Percentiles rank a stretch among this genome's conserved stretches.
phyloP scores from a whole-genome alignment of 1,284 basidiomycete species.

The Tausonia pullulans region DNA sequence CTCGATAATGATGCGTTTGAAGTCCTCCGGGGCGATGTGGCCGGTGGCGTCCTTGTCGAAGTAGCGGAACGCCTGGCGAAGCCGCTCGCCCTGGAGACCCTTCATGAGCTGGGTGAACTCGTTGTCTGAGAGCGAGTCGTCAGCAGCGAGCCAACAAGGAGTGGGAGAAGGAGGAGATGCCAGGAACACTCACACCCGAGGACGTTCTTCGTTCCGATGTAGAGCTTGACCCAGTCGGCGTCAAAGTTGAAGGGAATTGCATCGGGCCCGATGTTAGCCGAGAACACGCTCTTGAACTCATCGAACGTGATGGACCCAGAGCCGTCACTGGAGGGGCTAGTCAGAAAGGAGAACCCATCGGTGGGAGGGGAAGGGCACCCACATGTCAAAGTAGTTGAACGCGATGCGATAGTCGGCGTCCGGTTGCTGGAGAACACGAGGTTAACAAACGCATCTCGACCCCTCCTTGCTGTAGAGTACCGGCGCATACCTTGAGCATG shows the following conservation, averaged over 20 bases:
- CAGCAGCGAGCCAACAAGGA: not conserved
- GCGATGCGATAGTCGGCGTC: constrained; percentile 94
- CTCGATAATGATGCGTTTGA: constrained; percentile 87
- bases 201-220: constrained; percentile 84
- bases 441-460: constrained; percentile 6
- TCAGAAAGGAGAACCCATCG: not conserved
- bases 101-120: constrained; percentile 95
- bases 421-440: constrained; percentile 41
- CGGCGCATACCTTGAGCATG: constrained; percentile 46
- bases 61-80: constrained; percentile 84
- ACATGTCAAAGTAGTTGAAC: constrained; percentile 93
- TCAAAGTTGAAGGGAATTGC: constrained; percentile 91
- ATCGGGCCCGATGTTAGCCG: constrained; percentile 62
- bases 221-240: constrained; percentile 87
- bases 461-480: constrained; percentile 18
- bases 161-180: not conserved
- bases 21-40: constrained; percentile 81
- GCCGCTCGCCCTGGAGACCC: constrained; percentile 85
- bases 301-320: constrained; percentile 82
- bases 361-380: constrained; percentile 32
- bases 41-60: constrained; percentile 80
- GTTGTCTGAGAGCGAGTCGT: constrained; percentile 47
- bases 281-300: constrained; percentile 84
- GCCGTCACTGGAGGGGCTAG: constrained; percentile 49
- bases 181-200: constrained; percentile 60